phyloP scores from a whole-genome alignment of 2,329 filamentous ascomycete species.

The Fusarium pilosicola region DNA sequence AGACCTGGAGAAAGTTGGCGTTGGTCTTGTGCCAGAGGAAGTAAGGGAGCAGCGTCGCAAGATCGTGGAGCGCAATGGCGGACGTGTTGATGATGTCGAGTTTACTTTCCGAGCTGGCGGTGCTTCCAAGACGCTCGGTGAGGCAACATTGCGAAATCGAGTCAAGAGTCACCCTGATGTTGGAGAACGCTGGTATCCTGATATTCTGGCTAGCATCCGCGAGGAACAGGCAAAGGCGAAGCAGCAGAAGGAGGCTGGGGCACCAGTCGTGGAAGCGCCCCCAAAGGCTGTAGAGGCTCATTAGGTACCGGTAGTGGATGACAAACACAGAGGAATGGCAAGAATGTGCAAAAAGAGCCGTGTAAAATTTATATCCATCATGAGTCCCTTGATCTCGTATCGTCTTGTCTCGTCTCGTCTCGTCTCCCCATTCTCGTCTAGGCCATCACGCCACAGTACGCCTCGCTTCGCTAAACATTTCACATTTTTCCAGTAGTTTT shows the following conservation, averaged over 20 bases:
- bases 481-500: conserved; percentile 1
- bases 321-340: background rate
- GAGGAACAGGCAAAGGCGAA: conserved; percentile 64
- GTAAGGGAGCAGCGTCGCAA: conserved; percentile 70
- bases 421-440: conserved; percentile 18
- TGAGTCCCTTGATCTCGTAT: conserved; percentile 28
- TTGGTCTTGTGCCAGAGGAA: conserved; percentile 67
- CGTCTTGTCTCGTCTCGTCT: conserved; percentile 9
- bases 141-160: conserved; percentile 85
- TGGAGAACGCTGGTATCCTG: conserved; percentile 81
- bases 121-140: conserved; percentile 75
- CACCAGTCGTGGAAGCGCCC: conserved; percentile 31
- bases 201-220: conserved; percentile 66
- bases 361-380: conserved; percentile 33
- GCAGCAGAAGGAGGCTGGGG: conserved; percentile 42
- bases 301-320: conserved; percentile 23
- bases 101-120: conserved; percentile 83
- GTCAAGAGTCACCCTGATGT: conserved; percentile 91
- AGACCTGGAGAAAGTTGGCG: conserved; percentile 72
- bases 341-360: conserved; percentile 24
- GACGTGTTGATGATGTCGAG: conserved; percentile 78
- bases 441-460: conserved; percentile 34
- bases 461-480: conserved; percentile 36
- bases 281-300: conserved; percentile 47
- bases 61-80: conserved; percentile 66